A percentile compares a stretch with the other conserved stretches of the same genome.
Conservation (phyloP, 441 rosid species). For the Erodium moschatum region DNA sequence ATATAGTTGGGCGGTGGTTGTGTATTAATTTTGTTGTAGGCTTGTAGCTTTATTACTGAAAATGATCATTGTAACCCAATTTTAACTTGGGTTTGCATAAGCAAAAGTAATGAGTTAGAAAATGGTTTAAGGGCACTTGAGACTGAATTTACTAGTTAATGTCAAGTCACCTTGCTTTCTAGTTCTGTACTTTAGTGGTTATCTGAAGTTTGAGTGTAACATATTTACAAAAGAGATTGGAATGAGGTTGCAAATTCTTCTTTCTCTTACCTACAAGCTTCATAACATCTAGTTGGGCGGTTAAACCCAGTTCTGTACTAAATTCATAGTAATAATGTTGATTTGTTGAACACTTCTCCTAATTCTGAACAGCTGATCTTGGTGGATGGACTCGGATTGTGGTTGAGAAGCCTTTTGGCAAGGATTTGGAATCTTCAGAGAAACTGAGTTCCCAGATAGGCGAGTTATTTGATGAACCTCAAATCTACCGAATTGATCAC, state of each 20-base stretch:
- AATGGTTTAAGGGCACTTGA: background rate
- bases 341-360: constrained; percentile 2
- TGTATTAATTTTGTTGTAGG: too few relatives aligned
- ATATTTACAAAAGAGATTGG: background rate
- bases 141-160: background rate
- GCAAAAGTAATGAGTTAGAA: background rate
- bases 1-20: too few relatives aligned
- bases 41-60: background rate
- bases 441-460: constrained; percentile 81
- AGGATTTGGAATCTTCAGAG: constrained; percentile 79
- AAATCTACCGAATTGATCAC: constrained; percentile 94
- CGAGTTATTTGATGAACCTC: constrained; percentile 73
- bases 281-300: background rate
- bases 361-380: constrained; percentile 49
- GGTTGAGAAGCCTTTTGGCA: constrained; percentile 97
- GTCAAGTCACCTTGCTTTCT: background rate
- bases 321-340: background rate
- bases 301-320: background rate
- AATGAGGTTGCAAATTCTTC: background rate
- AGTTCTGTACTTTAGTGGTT: background rate
- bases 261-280: background rate
- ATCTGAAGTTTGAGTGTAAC: background rate
- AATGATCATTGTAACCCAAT: background rate
- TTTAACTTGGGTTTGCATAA: background rate
- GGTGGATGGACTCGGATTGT: constrained; percentile 98